A percentile compares a stretch with the other conserved stretches of the same genome.
phyloP scores from a whole-genome alignment of 768 basidiomycete genomes.

The Dentipellis fragilis region DNA sequence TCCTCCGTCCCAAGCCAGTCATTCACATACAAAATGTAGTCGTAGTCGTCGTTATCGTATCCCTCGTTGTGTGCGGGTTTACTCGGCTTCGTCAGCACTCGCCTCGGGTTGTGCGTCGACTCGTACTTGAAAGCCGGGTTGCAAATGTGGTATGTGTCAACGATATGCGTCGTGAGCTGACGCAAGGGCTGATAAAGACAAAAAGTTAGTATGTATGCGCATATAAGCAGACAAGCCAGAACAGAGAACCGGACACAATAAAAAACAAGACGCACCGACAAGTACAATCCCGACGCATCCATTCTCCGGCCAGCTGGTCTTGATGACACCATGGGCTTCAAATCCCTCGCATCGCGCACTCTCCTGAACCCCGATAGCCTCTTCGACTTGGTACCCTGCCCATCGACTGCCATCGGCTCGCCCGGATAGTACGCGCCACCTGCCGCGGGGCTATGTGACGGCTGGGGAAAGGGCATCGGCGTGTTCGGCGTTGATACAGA shows the following conservation, averaged over 20 bases:
- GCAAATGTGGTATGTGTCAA: conserved; percentile 89
- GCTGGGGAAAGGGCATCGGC: conserved; percentile 57
- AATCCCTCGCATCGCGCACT: conserved; percentile 65
- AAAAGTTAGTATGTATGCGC: conserved; percentile 1
- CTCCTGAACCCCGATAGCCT: conserved; percentile 62
- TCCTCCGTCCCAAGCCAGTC: conserved; percentile 94
- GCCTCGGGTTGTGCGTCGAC: conserved; percentile 85
- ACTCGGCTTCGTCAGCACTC: conserved; percentile 96
- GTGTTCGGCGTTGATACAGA: conserved; percentile 63
- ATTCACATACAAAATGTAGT: conserved; percentile 99
- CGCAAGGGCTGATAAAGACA: conserved; percentile 37
- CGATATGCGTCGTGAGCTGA: conserved; percentile 74
- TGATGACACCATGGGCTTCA: conserved; percentile 63
- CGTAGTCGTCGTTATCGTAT: conserved; percentile 97
- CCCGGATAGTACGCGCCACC: conserved; percentile 42
- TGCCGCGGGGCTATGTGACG: conserved; percentile 36
- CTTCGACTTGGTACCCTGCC: conserved; percentile 47
- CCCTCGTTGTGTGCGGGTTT: conserved; percentile 95
- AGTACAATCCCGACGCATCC: conserved; percentile 61
- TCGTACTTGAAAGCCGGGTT: conserved; percentile 95
- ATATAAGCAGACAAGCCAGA: neutral
- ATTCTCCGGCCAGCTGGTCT: conserved; percentile 63
- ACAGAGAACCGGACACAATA: conserved; percentile 1
- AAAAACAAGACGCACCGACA: conserved; percentile 55
- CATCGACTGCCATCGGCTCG: conserved; percentile 68